Conservation (phyloP, 441 rosid species). For the Erodium moschatum region DNA sequence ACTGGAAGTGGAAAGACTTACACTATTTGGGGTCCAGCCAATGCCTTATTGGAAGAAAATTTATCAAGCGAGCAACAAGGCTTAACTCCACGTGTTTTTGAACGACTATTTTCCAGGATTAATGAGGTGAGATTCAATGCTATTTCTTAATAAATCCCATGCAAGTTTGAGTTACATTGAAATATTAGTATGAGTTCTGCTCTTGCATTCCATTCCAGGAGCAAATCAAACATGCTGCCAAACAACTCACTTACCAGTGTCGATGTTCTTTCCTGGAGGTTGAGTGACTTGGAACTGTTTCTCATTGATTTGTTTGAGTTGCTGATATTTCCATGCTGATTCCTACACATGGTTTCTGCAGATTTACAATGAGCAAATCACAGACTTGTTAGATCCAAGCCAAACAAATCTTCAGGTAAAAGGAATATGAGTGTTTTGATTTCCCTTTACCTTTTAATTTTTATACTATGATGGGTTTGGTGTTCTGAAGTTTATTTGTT, state of each 20-base stretch:
- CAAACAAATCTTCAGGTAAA: constrained; percentile 81
- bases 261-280: constrained; percentile 99
- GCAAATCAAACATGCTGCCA: constrained; percentile 69
- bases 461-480: background rate
- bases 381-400: constrained; percentile 87
- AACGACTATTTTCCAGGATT: constrained; percentile 68
- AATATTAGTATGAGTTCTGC: constrained; percentile 9
- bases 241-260: constrained; percentile 87
- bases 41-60: constrained; percentile 60
- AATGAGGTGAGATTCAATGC: constrained; percentile 49
- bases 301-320: background rate
- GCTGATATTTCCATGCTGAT: constrained; percentile 7
- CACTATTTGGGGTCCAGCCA: constrained; percentile 98
- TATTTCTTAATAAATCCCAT: constrained; percentile 13
- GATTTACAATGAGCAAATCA: constrained; percentile 98
- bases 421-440: background rate
- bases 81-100: constrained; percentile 85
- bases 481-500: constrained; percentile 12
- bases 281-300: constrained; percentile 11
- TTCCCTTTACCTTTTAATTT: background rate
- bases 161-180: constrained; percentile 2
- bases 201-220: constrained; percentile 44
- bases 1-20: constrained; percentile 98
- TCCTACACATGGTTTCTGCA: constrained; percentile 30
- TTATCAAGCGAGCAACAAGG: constrained; percentile 74